Base-by-base conservation (phyloP, 108 stramenopile species). In the Pseudonitzschia delicatissima region DNA sequence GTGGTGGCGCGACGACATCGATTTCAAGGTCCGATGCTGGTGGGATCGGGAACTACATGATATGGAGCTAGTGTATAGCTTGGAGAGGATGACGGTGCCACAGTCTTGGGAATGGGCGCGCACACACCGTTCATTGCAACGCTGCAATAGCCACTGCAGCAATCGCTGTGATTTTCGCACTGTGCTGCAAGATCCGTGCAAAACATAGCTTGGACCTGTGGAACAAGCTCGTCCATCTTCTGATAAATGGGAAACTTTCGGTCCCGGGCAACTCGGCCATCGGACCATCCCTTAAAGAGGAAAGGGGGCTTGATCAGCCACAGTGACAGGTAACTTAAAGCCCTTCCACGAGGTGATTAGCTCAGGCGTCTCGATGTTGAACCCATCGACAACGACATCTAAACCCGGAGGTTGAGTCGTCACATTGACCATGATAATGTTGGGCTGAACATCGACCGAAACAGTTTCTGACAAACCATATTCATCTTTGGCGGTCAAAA, bases 401-500 rank as follows among this genome's bases (percentile, higher is more conserved):
- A 69, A 44, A 27, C 74, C 74, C 13, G 52, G 5, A 13, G 74
- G 74, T 20, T 37, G 17, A 17, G 48, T 70, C 15, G 69, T 40
- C 9, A 77, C 29, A 31, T 50, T 23, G 15, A 77, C 34, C 11
- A 45, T 55, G 7, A 66, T 40, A 9, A 39, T 67, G 11, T 45
- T 25, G 2, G 76, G 76, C 39, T 51, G 45, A 17, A 77, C 47
- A 33, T 59, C 57, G 13, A 71, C 29, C 12, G 40, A 53, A 31
- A 71, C 32, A 7, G 64, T 72, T 17, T 37, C 45, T 32, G 70
- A 32, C 2, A 77, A 27, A 27, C 76, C 76, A 21, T 60, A 25
- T n/a, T 21, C 21, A 39, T 71, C 70, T 0, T 48, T 67, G 26
- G 66, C 76, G 13, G 64, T 72, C 17, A 77, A 64, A 17, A 77